phyloP scores from a whole-genome alignment of 2,329 filamentous ascomycete genomes.

The Scortechinia acanthostroma region DNA sequence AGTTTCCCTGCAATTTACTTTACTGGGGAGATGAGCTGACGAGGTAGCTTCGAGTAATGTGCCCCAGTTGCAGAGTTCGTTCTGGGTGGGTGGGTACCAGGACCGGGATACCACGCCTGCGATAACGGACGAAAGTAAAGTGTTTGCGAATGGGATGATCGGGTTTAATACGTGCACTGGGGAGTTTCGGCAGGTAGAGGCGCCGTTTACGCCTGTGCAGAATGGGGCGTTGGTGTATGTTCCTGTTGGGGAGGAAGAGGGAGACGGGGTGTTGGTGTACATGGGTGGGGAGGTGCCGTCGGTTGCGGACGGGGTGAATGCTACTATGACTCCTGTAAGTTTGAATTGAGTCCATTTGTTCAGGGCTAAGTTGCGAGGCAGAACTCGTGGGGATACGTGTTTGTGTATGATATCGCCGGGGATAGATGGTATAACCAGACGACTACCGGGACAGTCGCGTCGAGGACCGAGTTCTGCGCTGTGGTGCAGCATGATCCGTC shows the following conservation, averaged over 20 bases:
- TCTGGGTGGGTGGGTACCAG: background rate
- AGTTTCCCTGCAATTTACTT: background rate
- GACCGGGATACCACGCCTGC: background rate
- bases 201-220: background rate
- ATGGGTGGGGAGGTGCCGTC: slow-evolving; percentile 10
- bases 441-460: slow-evolving; percentile 6
- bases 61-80: background rate
- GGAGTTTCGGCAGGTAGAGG: background rate
- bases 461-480: slow-evolving; percentile 9
- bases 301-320: slow-evolving; percentile 6
- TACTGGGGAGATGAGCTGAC: background rate
- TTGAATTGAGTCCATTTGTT: no score
- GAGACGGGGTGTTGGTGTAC: slow-evolving; percentile 7
- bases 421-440: slow-evolving; percentile 10
- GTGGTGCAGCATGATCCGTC: slow-evolving; percentile 7
- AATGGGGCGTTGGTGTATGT: background rate
- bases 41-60: background rate
- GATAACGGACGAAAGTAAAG: background rate
- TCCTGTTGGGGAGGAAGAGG: background rate
- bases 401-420: slow-evolving; percentile 8
- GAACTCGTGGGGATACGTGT: slow-evolving; percentile 4
- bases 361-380: no score
- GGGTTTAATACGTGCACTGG: background rate
- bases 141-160: background rate
- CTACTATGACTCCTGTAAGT: slow-evolving; percentile 5